Conservation (phyloP, 1,139 yeast species). For the Hansenula lynferdii region DNA sequence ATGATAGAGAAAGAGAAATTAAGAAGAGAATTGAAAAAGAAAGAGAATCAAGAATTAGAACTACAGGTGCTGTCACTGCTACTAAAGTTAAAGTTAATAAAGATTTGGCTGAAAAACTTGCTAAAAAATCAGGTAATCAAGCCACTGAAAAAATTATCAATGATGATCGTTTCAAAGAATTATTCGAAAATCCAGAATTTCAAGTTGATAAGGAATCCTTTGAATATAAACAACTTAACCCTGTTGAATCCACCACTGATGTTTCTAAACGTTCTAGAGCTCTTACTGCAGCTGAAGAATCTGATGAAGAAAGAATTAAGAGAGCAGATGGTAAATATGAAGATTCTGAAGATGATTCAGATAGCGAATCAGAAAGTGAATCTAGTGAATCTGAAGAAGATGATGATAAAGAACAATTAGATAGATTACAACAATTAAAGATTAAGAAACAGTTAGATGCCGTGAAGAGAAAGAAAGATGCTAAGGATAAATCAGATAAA, state of each 20-base stretch:
- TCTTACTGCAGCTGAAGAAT: conserved; percentile 84
- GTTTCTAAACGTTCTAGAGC: conserved; percentile 50
- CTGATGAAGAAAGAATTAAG: conserved; percentile 65
- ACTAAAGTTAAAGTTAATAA: conserved; percentile 86
- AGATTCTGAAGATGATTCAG: conserved; percentile 34
- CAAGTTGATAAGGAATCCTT: conserved; percentile 82
- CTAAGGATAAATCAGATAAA: conserved; percentile 44
- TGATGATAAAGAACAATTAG: conserved; percentile 28
- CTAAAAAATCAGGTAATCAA: conserved; percentile 44
- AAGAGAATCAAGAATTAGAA: conserved; percentile 90
- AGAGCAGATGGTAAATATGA: conserved; percentile 28
- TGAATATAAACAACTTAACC: conserved; percentile 91
- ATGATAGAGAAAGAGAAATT: conserved; percentile 90
- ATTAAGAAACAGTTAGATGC: conserved; percentile 39
- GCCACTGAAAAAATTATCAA: conserved; percentile 33
- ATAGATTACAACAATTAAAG: conserved; percentile 33
- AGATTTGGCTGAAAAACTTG: conserved; percentile 71
- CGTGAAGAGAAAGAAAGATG: conserved; percentile 39
- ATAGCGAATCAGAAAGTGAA: conserved; percentile 26
- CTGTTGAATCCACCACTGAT: conserved; percentile 56
- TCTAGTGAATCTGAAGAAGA: conserved; percentile 27
- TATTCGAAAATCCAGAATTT: conserved; percentile 93
- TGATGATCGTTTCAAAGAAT: conserved; percentile 64
- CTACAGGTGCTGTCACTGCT: conserved; percentile 70
- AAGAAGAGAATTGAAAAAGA: conserved; percentile 84